Evolutionary conservation across 1,284 basidiomycete genomes (phyloP).

Genomic region (Cronartium ribicola): DNA sequence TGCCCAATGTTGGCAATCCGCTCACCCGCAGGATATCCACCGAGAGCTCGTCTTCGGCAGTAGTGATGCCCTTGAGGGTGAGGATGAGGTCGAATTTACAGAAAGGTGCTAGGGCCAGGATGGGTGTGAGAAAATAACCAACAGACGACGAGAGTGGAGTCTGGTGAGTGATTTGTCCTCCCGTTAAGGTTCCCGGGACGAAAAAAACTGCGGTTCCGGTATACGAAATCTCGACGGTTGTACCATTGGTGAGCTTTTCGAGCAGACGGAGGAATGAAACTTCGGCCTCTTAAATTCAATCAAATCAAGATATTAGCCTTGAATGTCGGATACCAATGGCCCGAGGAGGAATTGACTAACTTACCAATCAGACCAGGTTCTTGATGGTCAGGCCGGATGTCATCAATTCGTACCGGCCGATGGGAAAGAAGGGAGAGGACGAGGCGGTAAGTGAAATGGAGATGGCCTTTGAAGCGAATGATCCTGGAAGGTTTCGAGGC

Average conservation of each 20-base stretch:
- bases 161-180: constrained; percentile 76
- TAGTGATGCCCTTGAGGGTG: constrained; percentile 82
- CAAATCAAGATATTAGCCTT: constrained; percentile 13
- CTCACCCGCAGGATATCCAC: constrained; percentile 88
- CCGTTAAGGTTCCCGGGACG: constrained; percentile 85
- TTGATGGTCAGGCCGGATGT: constrained; percentile 83
- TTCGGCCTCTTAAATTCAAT: constrained; percentile 70
- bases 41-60: constrained; percentile 76
- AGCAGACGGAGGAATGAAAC: constrained; percentile 81
- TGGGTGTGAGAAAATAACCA: constrained; percentile 89
- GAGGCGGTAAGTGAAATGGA: constrained; percentile 76
- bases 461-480: constrained; percentile 67
- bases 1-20: constrained; percentile 81
- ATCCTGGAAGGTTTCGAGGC: constrained; percentile 23
- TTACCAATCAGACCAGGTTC: constrained; percentile 84
- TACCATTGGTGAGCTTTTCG: constrained; percentile 92
- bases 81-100: constrained; percentile 79
- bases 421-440: constrained; percentile 83
- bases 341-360: constrained; percentile 42
- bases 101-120: constrained; percentile 87
- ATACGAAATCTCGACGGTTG: constrained; percentile 89
- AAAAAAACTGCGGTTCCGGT: constrained; percentile 87
- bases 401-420: constrained; percentile 77
- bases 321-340: not conserved
- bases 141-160: constrained; percentile 80